Evolutionary conservation across 2,329 filamentous ascomycete species (phyloP).

Genomic region (Talaromyces atroroseus): DNA sequence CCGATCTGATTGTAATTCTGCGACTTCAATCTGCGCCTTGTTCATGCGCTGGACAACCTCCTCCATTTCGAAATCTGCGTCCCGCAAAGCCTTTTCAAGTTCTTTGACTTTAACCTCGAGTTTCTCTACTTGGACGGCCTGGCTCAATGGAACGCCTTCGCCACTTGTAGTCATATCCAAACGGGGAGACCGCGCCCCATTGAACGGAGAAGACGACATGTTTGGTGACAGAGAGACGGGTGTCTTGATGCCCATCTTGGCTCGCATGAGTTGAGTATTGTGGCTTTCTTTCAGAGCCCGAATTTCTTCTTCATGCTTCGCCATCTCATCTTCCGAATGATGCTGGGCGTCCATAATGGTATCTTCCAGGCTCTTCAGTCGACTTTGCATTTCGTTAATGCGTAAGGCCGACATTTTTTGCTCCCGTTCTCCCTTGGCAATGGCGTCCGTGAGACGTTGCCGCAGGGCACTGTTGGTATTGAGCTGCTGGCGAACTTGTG

Average conservation of each 20-base stretch:
- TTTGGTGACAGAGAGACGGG: conserved; percentile 49
- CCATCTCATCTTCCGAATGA: conserved; percentile 75
- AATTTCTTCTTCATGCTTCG: conserved; percentile 81
- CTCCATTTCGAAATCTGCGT: conserved; percentile 77
- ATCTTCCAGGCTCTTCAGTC: conserved; percentile 77
- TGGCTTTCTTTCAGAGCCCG: conserved; percentile 69
- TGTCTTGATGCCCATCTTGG: conserved; percentile 51
- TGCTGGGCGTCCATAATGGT: conserved; percentile 76
- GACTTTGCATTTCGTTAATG: conserved; percentile 77
- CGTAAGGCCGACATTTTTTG: conserved; percentile 73
- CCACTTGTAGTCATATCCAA: conserved; percentile 60
- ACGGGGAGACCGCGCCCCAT: conserved; percentile 53
- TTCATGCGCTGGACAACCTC: conserved; percentile 80
- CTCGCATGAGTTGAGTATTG: conserved; percentile 68
- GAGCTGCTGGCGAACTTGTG: conserved; percentile 74
- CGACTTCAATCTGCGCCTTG: conserved; percentile 74
- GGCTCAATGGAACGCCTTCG: conserved; percentile 53
- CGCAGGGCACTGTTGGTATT: conserved; percentile 71
- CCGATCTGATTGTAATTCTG: conserved; percentile 61
- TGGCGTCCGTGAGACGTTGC: conserved; percentile 69
- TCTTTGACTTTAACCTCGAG: conserved; percentile 76
- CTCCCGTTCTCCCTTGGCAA: conserved; percentile 76
- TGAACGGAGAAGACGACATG: conserved; percentile 58
- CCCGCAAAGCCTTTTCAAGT: conserved; percentile 71
- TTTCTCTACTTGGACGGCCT: conserved; percentile 67